These are phyloP conservation scores for Phytophthora syringae DNA, from an alignment of 352 stramenopile species.

Conservation along the genomic window DNA sequence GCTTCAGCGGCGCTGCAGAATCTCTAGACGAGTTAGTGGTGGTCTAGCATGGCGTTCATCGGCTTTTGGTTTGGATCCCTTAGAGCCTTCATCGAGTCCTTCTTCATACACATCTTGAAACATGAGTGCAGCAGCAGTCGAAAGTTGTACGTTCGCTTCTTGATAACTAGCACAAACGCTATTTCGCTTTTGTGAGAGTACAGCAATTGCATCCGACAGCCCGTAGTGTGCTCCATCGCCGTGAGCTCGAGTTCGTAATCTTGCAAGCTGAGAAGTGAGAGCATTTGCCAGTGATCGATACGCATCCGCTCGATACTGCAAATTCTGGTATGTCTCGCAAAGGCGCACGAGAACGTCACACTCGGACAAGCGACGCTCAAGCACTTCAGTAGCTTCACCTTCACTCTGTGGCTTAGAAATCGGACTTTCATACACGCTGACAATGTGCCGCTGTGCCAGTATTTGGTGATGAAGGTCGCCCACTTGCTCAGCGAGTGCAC, in stretches of 20 bases:
- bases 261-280: conserved; percentile 50
- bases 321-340: conserved; percentile 48
- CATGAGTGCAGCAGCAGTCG: conserved; percentile 26
- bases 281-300: conserved; percentile 68
- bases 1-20: conserved; percentile 25
- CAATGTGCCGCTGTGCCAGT: conserved; percentile 51
- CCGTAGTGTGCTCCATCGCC: conserved; percentile 26
- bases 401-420: conserved; percentile 26
- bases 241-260: conserved; percentile 41
- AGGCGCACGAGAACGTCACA: conserved; percentile 54
- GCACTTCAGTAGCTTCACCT: conserved; percentile 10
- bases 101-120: conserved; percentile 26
- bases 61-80: conserved; percentile 17
- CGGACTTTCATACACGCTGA: conserved; percentile 59
- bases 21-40: conserved; percentile 33
- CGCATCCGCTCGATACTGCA: conserved; percentile 44
- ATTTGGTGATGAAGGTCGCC: conserved; percentile 53
- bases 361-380: conserved; percentile 53
- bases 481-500: conserved; percentile 47
- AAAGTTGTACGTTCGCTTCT: conserved; percentile 31
- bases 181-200: conserved; percentile 56
- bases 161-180: conserved; percentile 46
- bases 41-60: conserved; percentile 33
- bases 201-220: conserved; percentile 53
- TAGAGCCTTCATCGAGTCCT: conserved; percentile 9